phyloP scores from a whole-genome alignment of 2,329 filamentous ascomycete species.

The Xylariomycetidae sp. region DNA sequence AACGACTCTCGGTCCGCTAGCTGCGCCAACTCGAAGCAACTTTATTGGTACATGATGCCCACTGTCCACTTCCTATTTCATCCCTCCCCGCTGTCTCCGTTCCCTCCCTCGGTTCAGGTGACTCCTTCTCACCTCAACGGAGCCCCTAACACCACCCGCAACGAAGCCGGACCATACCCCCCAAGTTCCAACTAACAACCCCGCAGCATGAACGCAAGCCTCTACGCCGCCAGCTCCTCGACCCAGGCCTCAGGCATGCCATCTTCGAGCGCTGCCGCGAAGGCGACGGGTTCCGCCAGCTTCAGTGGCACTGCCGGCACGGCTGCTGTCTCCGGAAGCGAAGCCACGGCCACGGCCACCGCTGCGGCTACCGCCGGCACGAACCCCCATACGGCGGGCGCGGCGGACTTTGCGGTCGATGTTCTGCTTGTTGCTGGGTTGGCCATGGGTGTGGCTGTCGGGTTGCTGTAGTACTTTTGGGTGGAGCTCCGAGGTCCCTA shows the following conservation, averaged over 20 bases:
- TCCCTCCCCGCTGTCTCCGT: not conserved
- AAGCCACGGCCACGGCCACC: slow-evolving; percentile 5
- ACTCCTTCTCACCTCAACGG: no score
- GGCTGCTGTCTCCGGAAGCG: no score
- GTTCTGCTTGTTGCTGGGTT: no score
- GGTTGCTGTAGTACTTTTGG: no score
- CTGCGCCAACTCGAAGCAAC: slow-evolving; percentile 17
- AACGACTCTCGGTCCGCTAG: slow-evolving; percentile 28
- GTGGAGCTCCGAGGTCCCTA: no score
- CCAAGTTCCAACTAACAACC: not conserved
- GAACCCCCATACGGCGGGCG: no score
- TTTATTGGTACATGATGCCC: slow-evolving; percentile 21
- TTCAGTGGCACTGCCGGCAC: not conserved
- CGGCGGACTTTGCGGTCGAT: no score
- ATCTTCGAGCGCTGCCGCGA: slow-evolving; percentile 2
- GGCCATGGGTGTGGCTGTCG: no score
- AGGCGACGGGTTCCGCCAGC: no score
- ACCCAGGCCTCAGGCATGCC: slow-evolving; percentile 5
- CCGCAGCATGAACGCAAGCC: slow-evolving; percentile 21
- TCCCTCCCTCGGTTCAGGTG: no score
- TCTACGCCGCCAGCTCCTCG: slow-evolving; percentile 18
- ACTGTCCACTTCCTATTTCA: not conserved
- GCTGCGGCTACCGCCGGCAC: slow-evolving; percentile 3
- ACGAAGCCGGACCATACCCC: not conserved
- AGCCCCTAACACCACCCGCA: no score